phyloP scores from a whole-genome alignment of 2,329 filamentous ascomycete species.

The Parastagonospora nodorum region DNA sequence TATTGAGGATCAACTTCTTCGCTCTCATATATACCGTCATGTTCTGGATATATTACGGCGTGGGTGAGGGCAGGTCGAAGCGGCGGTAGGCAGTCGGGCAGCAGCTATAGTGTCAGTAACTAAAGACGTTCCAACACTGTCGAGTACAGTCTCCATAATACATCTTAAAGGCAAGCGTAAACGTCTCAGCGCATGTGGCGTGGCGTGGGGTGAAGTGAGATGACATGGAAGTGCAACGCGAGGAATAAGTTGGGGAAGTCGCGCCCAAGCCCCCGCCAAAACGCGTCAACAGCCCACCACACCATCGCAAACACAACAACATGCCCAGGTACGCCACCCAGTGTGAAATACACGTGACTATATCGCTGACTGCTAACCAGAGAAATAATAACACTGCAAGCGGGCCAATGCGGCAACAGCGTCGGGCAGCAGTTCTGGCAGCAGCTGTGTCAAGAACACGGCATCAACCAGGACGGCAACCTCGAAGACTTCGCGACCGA shows the following conservation, averaged over 20 bases:
- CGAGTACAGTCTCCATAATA: no score
- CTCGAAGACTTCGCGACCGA: slow-evolving; percentile 97
- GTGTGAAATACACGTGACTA: neutral
- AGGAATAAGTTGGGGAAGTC: slow-evolving; percentile 14
- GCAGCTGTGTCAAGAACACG: slow-evolving; percentile 96
- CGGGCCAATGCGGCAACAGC: slow-evolving; percentile 99
- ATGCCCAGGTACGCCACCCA: slow-evolving; percentile 43
- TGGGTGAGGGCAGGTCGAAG: slow-evolving; percentile 23
- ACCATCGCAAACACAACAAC: slow-evolving; percentile 24
- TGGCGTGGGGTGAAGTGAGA: no score
- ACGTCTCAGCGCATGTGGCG: neutral
- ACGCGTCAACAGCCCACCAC: slow-evolving; percentile 39
- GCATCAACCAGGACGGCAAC: slow-evolving; percentile 96
- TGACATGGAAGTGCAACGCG: neutral
- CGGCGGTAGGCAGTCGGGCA: neutral
- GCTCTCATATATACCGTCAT: slow-evolving; percentile 38
- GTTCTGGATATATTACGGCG: slow-evolving; percentile 39
- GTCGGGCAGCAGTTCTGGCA: slow-evolving; percentile 99
- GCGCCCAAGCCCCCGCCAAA: slow-evolving; percentile 33
- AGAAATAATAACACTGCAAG: slow-evolving; percentile 99
- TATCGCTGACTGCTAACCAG: slow-evolving; percentile 54
- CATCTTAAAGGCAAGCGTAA: neutral
- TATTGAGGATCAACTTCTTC: slow-evolving; percentile 41
- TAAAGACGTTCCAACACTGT: no score
- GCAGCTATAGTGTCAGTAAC: neutral